These are phyloP conservation scores for Pouteria glomerata DNA, from an alignment of 148 eudicot species.

Conservation along the genomic window DNA sequence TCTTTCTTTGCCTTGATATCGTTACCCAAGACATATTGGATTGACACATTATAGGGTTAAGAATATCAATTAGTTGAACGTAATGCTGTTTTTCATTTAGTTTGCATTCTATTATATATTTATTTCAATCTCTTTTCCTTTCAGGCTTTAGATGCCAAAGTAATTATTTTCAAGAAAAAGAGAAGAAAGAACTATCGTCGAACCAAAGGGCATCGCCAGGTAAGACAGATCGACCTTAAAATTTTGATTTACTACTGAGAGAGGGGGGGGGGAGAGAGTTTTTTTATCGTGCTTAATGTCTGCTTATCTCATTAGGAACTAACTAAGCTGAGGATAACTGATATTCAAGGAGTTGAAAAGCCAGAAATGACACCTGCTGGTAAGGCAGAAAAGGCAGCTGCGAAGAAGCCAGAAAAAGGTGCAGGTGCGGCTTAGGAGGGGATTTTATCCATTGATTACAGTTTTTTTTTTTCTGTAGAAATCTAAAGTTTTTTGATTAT, in stretches of 20 bases:
- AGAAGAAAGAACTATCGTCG: conserved; percentile 94
- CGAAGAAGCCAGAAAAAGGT: conserved; percentile 46
- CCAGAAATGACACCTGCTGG: conserved; percentile 34
- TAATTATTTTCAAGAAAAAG: conserved; percentile 92
- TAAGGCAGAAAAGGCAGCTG: conserved; percentile 29
- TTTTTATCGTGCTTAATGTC: neutral
- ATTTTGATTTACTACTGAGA: neutral
- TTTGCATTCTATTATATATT: neutral
- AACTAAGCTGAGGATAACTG: conserved; percentile 83
- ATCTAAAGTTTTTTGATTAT: neutral
- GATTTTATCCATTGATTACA: neutral
- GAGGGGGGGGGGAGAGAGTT: conserved; percentile 2
- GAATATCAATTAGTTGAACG: no score
- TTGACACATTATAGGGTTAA: neutral
- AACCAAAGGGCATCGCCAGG: conserved; percentile 95
- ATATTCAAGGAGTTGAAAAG: conserved; percentile 84
- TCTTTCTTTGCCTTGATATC: neutral
- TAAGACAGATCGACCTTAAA: conserved; percentile 21
- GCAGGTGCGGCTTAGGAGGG: conserved; percentile 33
- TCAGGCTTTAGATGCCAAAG: conserved; percentile 97
- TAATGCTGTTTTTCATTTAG: no score
- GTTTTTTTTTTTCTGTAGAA: no score
- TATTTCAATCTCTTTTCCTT: neutral
- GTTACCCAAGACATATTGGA: neutral
- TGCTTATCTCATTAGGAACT: conserved; percentile 50